These are phyloP conservation scores for Garcia nutans DNA, from an alignment of 345 rosid genomes.

Conservation along the genomic window DNA sequence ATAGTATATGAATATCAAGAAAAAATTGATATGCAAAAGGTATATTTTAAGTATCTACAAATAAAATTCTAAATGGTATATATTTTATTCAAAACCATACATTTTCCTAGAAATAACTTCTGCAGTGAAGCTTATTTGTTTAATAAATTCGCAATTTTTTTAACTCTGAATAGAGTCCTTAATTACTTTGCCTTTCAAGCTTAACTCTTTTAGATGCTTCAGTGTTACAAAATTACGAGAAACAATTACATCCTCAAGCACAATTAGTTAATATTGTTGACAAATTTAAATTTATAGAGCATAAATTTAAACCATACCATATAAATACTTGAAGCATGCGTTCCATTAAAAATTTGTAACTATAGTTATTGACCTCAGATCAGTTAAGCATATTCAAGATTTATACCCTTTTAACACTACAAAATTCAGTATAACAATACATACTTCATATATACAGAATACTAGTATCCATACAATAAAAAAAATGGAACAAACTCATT, in stretches of 20 bases:
- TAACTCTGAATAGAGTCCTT: slow-evolving; percentile 46
- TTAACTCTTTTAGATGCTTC: slow-evolving; percentile 56
- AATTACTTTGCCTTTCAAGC: slow-evolving; percentile 53
- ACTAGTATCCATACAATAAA: not conserved
- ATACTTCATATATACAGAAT: not conserved
- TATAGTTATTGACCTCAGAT: not conserved
- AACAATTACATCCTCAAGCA: slow-evolving; percentile 53
- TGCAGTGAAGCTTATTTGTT: slow-evolving; percentile 48
- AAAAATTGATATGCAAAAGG: no score
- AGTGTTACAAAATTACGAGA: slow-evolving; percentile 55
- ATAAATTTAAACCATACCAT: not conserved
- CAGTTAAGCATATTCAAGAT: not conserved
- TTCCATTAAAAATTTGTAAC: not conserved
- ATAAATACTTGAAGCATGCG: not conserved
- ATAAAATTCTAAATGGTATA: no score
- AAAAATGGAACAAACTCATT: not conserved
- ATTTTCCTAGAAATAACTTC: slow-evolving; percentile 70
- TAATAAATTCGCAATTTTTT: not conserved
- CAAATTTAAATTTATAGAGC: not conserved
- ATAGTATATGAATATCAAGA: no score
- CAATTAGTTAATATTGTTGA: slow-evolving; percentile 37
- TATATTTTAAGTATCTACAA: no score
- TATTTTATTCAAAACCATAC: slow-evolving; percentile 26
- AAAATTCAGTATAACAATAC: not conserved
- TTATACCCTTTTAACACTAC: not conserved